Conservation (phyloP, 2,329 filamentous ascomycete genomes). For the Hymenotorrendiella dingleyae region DNA sequence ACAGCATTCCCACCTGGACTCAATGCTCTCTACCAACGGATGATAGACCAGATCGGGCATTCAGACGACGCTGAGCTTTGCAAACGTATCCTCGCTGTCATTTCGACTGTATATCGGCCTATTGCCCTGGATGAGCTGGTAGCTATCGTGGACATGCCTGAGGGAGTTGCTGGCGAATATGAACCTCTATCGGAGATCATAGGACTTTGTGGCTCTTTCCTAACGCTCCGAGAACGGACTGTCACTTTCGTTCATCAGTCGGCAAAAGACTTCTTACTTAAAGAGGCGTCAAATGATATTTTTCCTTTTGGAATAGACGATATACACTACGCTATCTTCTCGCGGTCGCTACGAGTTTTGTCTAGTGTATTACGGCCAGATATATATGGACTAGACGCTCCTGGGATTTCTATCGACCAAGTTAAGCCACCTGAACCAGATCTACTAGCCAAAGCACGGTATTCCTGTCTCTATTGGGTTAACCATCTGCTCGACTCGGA, state of each 20-base stretch:
- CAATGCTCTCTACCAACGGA: background rate
- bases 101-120: constrained; percentile 1
- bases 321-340: constrained; percentile 1
- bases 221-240: background rate
- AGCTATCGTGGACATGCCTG: background rate
- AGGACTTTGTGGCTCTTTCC: background rate
- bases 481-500: no score
- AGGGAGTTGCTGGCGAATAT: background rate
- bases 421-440: background rate
- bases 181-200: background rate
- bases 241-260: background rate
- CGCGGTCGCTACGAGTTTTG: background rate
- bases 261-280: constrained; percentile 1
- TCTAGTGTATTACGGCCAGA: background rate
- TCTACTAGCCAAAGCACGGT: background rate
- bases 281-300: background rate
- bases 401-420: constrained; percentile 1
- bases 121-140: background rate
- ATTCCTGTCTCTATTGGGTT: constrained; percentile 2
- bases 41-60: background rate
- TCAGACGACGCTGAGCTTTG: background rate
- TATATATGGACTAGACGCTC: background rate
- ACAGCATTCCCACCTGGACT: background rate
- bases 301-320: background rate
- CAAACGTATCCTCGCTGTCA: background rate